These are phyloP conservation scores for Clavispora carvajalis DNA, from an alignment of 805 yeast genomes.

Conservation along the genomic window DNA sequence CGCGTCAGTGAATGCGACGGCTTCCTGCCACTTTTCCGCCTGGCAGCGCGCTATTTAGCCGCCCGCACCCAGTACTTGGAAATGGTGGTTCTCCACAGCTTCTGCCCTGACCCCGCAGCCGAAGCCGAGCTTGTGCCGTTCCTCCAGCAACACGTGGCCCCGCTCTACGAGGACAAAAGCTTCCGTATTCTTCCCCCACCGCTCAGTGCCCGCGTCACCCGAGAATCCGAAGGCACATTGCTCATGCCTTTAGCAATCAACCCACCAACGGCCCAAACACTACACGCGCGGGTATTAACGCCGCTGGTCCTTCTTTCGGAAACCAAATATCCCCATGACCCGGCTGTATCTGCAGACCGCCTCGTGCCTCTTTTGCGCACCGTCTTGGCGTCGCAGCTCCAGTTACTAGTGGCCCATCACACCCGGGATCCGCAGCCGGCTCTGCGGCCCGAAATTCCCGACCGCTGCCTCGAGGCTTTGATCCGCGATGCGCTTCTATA, in stretches of 20 bases:
- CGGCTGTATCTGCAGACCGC: background rate
- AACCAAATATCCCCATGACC: background rate
- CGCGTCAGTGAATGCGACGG: background rate
- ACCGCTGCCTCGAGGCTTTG: conserved; percentile 7
- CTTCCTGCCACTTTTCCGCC: conserved; percentile 2
- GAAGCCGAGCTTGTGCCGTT: conserved; percentile 3
- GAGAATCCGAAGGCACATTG: conserved; percentile 8
- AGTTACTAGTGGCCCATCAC: background rate
- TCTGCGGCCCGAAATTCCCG: conserved; percentile 5
- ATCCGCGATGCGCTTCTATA: conserved; percentile 9
- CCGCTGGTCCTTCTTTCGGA: conserved; percentile 2
- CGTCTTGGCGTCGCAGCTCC: conserved; percentile 1
- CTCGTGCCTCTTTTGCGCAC: background rate
- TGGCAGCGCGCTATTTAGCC: conserved; percentile 7
- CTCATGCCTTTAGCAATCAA: conserved; percentile 10
- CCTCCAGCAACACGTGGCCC: conserved; percentile 3
- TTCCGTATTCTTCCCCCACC: background rate
- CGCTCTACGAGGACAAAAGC: conserved; percentile 3
- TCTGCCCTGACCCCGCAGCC: background rate
- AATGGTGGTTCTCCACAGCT: conserved; percentile 2
- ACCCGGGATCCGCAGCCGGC: background rate
- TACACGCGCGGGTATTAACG: conserved; percentile 3
- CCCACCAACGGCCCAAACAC: conserved; percentile 4
- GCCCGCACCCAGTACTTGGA: conserved; percentile 9
- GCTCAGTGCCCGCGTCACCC: conserved; percentile 1